phyloP scores from a whole-genome alignment of 352 stramenopile genomes.

The Aphanomyces astaci region DNA sequence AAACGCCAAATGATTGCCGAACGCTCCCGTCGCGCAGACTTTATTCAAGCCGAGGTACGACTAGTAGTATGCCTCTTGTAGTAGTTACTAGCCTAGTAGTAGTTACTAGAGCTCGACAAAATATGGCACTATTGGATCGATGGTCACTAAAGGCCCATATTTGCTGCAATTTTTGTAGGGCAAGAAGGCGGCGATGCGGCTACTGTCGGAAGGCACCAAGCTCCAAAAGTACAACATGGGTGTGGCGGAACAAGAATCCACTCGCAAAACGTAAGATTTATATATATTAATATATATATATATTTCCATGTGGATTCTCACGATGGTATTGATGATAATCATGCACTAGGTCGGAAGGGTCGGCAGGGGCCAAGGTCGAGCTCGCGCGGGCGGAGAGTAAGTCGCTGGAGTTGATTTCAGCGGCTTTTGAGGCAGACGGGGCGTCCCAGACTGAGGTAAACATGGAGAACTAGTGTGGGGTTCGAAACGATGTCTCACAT shows the following conservation, averaged over 20 bases:
- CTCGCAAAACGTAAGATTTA: slow-evolving; percentile 31
- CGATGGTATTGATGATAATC: too few species aligned
- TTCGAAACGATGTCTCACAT: too few species aligned
- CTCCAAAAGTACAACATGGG: slow-evolving; percentile 34
- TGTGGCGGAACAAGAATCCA: slow-evolving; percentile 35
- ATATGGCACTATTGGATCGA: too few species aligned
- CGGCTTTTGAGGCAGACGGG: slow-evolving; percentile 25
- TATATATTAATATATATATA: too few species aligned
- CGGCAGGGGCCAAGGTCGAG: slow-evolving; percentile 28
- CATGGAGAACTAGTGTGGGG: too few species aligned
- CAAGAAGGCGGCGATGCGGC: slow-evolving; percentile 31
- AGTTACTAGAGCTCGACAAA: too few species aligned
- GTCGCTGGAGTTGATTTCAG: slow-evolving; percentile 24
- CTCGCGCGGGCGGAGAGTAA: slow-evolving; percentile 28
- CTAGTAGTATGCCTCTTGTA: too few species aligned
- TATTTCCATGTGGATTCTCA: background rate
- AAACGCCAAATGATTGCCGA: slow-evolving; percentile 38
- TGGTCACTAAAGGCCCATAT: background rate
- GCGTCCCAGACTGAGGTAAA: slow-evolving; percentile 26
- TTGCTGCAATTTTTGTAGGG: slow-evolving; percentile 3
- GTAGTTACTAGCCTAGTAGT: too few species aligned
- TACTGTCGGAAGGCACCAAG: slow-evolving; percentile 32
- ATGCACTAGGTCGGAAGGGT: slow-evolving; percentile 28
- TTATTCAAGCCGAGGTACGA: slow-evolving; percentile 29
- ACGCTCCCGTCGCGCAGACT: slow-evolving; percentile 31